A percentile compares a stretch with the other conserved stretches of the same genome.
phyloP scores from a whole-genome alignment of 805 yeast genomes.

The Yueomyces sp. region DNA sequence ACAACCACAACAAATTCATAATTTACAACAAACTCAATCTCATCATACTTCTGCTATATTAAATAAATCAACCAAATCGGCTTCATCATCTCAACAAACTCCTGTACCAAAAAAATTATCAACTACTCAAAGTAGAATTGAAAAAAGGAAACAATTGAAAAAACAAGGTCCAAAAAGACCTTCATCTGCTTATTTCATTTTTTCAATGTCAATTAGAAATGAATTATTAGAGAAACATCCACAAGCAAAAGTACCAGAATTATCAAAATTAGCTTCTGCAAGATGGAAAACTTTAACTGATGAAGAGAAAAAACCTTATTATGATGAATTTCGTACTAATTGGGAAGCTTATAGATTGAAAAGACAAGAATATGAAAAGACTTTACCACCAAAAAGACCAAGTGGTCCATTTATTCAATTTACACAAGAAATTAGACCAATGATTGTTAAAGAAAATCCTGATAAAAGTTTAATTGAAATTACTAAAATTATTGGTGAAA shows the following conservation, averaged over 20 bases:
- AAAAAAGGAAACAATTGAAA: constrained; percentile 22
- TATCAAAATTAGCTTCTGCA: constrained; percentile 64
- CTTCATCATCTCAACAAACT: neutral
- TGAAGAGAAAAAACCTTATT: constrained; percentile 70
- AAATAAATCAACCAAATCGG: constrained; percentile 5
- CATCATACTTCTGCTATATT: constrained; percentile 5
- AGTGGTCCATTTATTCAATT: constrained; percentile 19
- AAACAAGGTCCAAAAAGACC: constrained; percentile 27
- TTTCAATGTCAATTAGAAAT: constrained; percentile 23
- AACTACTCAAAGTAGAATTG: constrained; percentile 24
- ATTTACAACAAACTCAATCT: neutral
- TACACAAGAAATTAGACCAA: constrained; percentile 23
- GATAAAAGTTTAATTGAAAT: constrained; percentile 23
- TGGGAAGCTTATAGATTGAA: constrained; percentile 24
- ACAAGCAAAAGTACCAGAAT: constrained; percentile 26
- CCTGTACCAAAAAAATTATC: constrained; percentile 21
- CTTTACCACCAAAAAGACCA: constrained; percentile 20
- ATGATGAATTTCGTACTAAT: constrained; percentile 32
- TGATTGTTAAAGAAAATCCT: constrained; percentile 21
- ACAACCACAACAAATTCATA: neutral
- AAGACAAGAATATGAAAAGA: constrained; percentile 23
- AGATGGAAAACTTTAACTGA: constrained; percentile 75
- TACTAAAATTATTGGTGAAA: constrained; percentile 21
- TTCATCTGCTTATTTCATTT: constrained; percentile 26
- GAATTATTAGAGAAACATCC: constrained; percentile 21